Base-by-base conservation (phyloP, 495 filamentous ascomycete genomes). In the Penicillium antarcticum region DNA sequence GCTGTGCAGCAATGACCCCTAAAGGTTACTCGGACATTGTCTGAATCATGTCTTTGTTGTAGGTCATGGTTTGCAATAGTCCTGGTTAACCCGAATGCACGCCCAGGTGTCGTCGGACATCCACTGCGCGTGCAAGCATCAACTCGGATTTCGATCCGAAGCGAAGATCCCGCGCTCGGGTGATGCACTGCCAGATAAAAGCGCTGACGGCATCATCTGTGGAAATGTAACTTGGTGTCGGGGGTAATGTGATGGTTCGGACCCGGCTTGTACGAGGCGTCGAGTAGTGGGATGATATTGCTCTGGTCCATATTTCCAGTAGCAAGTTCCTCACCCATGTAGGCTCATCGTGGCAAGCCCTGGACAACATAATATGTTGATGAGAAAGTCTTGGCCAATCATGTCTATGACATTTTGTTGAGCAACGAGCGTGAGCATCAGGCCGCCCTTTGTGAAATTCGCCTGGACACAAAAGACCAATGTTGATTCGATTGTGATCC, bases 161-260 rank as follows among this genome's bases (percentile, higher is more conserved):
- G 24, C 76, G 74, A 2, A 63, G 51, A 4, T 67, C 49, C 13
- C 81, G 75, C 3, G 67, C 71, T 21, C 71, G 70, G 4, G 62
- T 61, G n/a, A 82, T 52, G 37, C 63, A 72, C 61, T 79, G 71
- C 73, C 73, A 85, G 40, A 84, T 56, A 26, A 82, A 76, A 11
- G 80, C 73, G 40, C 59, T 79, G 19, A 84, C 60, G 8, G 74
- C 65, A 53, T 85, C 82, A 51, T 84, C 77, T 2, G 79, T 83
- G 9, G 80, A 81, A 46, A 74, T 52, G 32, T 62, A 69, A 18
- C 43, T 45, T 8, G 14, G 32, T 3, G 58, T 39, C 5, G 47
- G 21, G 21, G 66, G 43, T 8, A 60, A 53, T 9, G 66, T 16
- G n/a, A n/a, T n/a, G 53, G 32, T 72, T 60, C 23, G 57, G 41